Evolutionary conservation across 805 yeast genomes (phyloP).

Genomic region (Saturnispora saitoi): DNA sequence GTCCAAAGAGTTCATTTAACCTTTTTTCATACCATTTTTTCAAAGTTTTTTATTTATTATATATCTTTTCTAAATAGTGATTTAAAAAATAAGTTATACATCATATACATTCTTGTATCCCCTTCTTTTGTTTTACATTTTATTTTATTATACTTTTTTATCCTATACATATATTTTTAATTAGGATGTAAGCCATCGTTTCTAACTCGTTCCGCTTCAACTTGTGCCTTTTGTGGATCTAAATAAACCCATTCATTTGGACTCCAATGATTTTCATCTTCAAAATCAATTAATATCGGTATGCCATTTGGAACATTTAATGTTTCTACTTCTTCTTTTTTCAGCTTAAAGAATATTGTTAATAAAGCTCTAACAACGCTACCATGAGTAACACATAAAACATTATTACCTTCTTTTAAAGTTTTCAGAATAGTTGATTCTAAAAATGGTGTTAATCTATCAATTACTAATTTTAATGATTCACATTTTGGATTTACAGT

Average conservation of each 20-base stretch:
- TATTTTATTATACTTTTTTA: too few species aligned
- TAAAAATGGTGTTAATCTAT: conserved; percentile 56
- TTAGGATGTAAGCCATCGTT: conserved; percentile 45
- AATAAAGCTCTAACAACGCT: conserved; percentile 70
- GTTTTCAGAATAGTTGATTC: conserved; percentile 42
- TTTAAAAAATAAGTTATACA: too few species aligned
- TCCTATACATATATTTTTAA: neutral
- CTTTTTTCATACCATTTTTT: neutral
- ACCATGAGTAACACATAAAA: conserved; percentile 72
- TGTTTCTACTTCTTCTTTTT: conserved; percentile 60
- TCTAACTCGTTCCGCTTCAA: conserved; percentile 73
- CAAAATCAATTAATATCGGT: conserved; percentile 56
- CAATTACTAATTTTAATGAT: conserved; percentile 63
- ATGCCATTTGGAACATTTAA: conserved; percentile 80
- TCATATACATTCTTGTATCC: too few species aligned
- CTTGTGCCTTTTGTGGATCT: conserved; percentile 73
- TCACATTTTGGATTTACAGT: conserved; percentile 57
- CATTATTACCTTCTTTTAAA: conserved; percentile 43
- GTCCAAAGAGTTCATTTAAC: neutral
- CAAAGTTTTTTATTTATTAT: too few species aligned
- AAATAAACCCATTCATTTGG: conserved; percentile 49
- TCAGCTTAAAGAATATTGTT: conserved; percentile 55
- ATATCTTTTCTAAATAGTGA: neutral
- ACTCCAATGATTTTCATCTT: conserved; percentile 31
- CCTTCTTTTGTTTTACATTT: too few species aligned